Evolutionary conservation across 23 red algal genomes (phyloP).

Genomic region (Gracilariopsis chorda): DNA sequence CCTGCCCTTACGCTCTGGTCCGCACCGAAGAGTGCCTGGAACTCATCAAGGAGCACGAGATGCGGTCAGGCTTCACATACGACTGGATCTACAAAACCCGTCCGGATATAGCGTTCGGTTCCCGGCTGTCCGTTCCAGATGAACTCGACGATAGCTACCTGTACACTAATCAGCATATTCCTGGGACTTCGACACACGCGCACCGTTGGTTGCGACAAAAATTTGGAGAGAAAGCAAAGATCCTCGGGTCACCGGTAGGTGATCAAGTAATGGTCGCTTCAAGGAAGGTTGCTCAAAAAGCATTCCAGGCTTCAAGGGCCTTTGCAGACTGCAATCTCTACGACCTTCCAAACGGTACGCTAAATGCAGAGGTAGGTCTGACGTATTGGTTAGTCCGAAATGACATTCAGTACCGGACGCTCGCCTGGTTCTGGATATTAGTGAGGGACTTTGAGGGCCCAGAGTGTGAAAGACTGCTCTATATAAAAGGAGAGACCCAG

Average conservation of each 20-base stretch:
- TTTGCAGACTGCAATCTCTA: constrained; percentile 21
- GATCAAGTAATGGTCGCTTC: constrained; percentile 14
- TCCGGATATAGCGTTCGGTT: constrained; percentile 33
- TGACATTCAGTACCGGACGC: neutral
- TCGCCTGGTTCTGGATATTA: constrained; percentile 33
- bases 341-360: neutral
- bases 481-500: neutral
- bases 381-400: constrained; percentile 7
- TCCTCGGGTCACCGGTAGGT: neutral
- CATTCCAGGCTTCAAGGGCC: neutral
- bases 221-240: neutral
- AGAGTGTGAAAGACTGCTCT: constrained; percentile 24
- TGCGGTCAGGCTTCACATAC: neutral
- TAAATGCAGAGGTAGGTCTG: constrained; percentile 17
- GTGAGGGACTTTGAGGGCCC: constrained; percentile 14
- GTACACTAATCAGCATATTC: constrained; percentile 37
- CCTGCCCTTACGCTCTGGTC: neutral
- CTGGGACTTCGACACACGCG: constrained; percentile 20
- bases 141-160: neutral
- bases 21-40: neutral
- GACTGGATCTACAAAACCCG: constrained; percentile 43
- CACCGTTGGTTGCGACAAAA: neutral
- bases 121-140: neutral
- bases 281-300: neutral
- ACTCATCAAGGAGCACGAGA: constrained; percentile 1